Conservation (phyloP, 108 stramenopile species). For the Fistulifera solaris region DNA sequence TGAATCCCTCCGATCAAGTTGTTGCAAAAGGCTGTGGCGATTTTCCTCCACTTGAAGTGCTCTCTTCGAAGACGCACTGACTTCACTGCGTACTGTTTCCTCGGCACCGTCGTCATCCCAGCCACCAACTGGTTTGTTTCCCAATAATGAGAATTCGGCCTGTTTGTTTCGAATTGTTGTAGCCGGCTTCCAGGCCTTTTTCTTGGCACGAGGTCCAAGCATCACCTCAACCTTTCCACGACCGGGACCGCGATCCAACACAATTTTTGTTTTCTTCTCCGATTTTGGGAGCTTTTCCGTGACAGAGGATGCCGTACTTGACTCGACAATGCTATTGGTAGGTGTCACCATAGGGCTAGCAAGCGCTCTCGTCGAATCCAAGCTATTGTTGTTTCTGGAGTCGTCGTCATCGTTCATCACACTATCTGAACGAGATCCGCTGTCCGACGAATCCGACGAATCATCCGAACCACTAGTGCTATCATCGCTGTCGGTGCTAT, state of each 20-base stretch:
- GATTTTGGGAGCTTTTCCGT: constrained; percentile 1
- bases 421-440: too few species aligned
- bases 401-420: too few species aligned
- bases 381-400: too few species aligned
- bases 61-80: not conserved
- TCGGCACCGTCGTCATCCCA: constrained; percentile 57
- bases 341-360: too few species aligned
- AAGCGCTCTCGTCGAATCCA: too few species aligned
- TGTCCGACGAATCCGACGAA: too few species aligned
- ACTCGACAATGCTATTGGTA: too few species aligned
- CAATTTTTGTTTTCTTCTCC: constrained; percentile 22
- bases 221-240: constrained; percentile 60
- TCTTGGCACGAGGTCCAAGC: constrained; percentile 37
- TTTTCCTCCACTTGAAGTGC: constrained; percentile 8
- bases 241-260: constrained; percentile 23
- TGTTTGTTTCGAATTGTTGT: constrained; percentile 16
- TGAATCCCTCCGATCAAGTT: constrained; percentile 39
- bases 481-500: too few species aligned
- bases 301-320: too few species aligned
- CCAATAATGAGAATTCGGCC: constrained; percentile 35
- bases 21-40: constrained; percentile 21
- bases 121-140: constrained; percentile 34
- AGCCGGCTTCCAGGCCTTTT: constrained; percentile 48
- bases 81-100: not conserved
- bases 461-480: too few species aligned